Base-by-base conservation (phyloP, 768 basidiomycete species). In the Calocybe cyanea region DNA sequence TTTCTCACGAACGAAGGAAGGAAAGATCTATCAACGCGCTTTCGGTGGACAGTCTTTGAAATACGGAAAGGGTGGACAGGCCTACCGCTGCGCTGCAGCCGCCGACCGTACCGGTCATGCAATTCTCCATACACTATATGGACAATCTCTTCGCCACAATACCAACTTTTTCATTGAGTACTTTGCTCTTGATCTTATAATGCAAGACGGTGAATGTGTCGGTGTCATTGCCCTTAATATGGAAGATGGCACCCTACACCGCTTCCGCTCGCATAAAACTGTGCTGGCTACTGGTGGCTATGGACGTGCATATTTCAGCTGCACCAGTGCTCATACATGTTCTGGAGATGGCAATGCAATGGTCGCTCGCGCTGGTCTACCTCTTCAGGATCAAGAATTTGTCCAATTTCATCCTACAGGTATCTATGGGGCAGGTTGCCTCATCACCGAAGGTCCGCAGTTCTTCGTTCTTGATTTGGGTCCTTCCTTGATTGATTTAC, bases 351-450 rank as follows among this genome's bases (percentile, higher is more conserved):
- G 96, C 49, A 97, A 97, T 60, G 96, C 91, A 24, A 99, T 99
- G 96, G 92, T 98, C 54, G 84, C 84, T 40, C 83, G 96, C 60
- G 96, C 96, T 20, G 96, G 96, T 24, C 75, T 99, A 43, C 96
- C 96, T 43, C 75, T 98, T 35, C 96, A 98, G 71, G 96, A 99
- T 70, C 67, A 87, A 50, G 96, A 99, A 68, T 99, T 99, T 63
- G 94, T 98, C n/a, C 96, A 99, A 65, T 99, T 99, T 90, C 96
- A 98, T 67, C 96, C 96, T 2, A 98, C 96, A 37, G 96, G 96
- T 69, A 98, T 99, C 60, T 99, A 98, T 63, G 96, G 96, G 55
- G 95, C 96, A 57, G 96, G 96, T 38, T 99, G 96, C 69, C 77
- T 99, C 55, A 99, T 99, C 63, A 98, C 95, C 10, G 95, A 98